Percentiles rank a stretch among this genome's conserved stretches.
Conservation (phyloP, 139 green algal genomes). For the Ulvella scutata region DNA sequence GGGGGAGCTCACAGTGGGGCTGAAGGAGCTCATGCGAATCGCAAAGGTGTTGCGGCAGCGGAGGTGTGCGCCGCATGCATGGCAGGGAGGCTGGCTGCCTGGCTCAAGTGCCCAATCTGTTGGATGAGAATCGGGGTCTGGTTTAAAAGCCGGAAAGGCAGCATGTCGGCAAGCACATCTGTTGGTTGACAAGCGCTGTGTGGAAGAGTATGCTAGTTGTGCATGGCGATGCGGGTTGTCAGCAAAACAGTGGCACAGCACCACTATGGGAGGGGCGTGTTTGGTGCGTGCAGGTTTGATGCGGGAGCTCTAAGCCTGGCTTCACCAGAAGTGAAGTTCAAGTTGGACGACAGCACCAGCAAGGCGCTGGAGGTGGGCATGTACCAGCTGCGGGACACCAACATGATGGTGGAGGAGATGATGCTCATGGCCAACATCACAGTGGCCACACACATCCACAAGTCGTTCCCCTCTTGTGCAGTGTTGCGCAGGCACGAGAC, state of each 20-base stretch:
- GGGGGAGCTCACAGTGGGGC: slow-evolving; percentile 46
- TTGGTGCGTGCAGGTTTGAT: slow-evolving; percentile 13
- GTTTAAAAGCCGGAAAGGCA: no score
- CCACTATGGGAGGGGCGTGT: background rate
- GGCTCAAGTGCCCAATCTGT: no score
- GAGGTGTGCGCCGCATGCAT: no score
- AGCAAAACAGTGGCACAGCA: no score
- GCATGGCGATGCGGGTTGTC: no score
- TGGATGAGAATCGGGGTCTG: no score
- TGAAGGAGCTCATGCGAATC: slow-evolving; percentile 5
- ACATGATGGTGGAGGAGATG: slow-evolving; percentile 98
- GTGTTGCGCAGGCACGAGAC: slow-evolving; percentile 68
- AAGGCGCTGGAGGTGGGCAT: slow-evolving; percentile 86
- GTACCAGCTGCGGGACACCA: slow-evolving; percentile 83
- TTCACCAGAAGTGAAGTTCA: slow-evolving; percentile 90
- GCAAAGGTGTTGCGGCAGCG: background rate
- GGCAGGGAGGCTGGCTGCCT: no score
- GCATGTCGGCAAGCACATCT: no score
- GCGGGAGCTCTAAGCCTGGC: slow-evolving; percentile 78
- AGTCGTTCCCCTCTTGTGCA: slow-evolving; percentile 47
- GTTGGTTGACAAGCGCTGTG: no score
- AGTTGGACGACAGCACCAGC: slow-evolving; percentile 74
- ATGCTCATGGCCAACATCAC: slow-evolving; percentile 92
- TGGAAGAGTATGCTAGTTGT: no score
- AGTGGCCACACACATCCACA: slow-evolving; percentile 70